Evolutionary conservation across 2,329 filamentous ascomycete species (phyloP), one percentile per base, ranked within the genome.

Genomic region (Stemphylium lycopersici): DNA sequence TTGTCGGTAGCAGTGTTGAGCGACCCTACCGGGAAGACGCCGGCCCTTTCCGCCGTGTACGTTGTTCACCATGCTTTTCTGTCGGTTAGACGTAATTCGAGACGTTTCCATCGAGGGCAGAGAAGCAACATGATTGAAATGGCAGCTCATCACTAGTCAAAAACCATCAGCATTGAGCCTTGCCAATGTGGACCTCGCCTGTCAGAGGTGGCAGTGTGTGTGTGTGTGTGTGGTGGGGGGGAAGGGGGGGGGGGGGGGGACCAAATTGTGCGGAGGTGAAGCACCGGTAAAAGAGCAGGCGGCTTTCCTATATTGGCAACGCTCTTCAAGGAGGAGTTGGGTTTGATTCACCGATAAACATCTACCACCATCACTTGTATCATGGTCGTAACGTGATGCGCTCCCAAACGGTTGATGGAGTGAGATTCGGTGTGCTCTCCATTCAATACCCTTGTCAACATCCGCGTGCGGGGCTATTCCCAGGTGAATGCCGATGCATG

Each of bases 171-270:
- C 18, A 15, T 36, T 46, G 34, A 40, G 42, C 16, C 36, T 13
- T 52, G 49, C 39, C 43, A 26, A 31, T 42, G 38, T 55, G 47
- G 47, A 48, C 46, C 24, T 41, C 16, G 24, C 16, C 38, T 52
- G 42, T 52, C 43, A 52, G 15, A 42, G 11, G 41, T 26, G 43
- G 40, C 31, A 38, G 22, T 42, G 43, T 38, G 20, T 20, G n/a
- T n/a, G n/a, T n/a, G n/a, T n/a, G n/a, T n/a, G n/a, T n/a, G n/a
- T n/a, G n/a, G n/a, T n/a, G n/a, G n/a, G n/a, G n/a, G n/a, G n/a
- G n/a, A n/a, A n/a, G n/a, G n/a, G n/a, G n/a, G n/a, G n/a, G n/a
- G n/a, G n/a, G n/a, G n/a, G n/a, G 42, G 43, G 20, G 20, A 13
- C 22, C 3, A 24, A 15, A n/a, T 20, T 36, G 33, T 36, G 33